A percentile compares a stretch with the other conserved stretches of the same genome.
These are phyloP conservation scores for Collybia sordida DNA, from an alignment of 768 basidiomycete species.

Conservation along the genomic window DNA sequence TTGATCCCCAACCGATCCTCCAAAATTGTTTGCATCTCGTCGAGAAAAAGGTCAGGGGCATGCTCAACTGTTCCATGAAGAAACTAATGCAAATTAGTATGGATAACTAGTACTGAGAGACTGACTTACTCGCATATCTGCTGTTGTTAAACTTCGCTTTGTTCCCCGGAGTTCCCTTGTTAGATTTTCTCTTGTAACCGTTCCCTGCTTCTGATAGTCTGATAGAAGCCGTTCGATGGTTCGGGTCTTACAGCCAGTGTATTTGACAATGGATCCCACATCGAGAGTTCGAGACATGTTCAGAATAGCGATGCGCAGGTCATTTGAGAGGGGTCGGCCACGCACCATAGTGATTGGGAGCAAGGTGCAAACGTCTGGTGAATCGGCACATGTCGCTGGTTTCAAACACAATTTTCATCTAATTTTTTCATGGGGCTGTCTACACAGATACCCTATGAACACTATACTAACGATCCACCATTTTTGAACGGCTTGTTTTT, in stretches of 20 bases:
- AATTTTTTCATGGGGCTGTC: no score
- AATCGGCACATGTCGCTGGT: not conserved
- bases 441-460: no score
- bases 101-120: not conserved
- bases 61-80: slow-evolving; percentile 8
- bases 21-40: slow-evolving; percentile 14
- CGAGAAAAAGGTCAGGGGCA: slow-evolving; percentile 12
- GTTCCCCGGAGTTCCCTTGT: not conserved
- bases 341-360: not conserved
- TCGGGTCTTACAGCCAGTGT: slow-evolving; percentile 5
- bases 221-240: slow-evolving; percentile 5
- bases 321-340: not conserved
- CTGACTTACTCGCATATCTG: slow-evolving; percentile 3
- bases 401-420: no score
- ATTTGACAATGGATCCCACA: not conserved
- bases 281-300: not conserved
- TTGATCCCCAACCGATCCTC: slow-evolving; percentile 3
- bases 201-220: not conserved
- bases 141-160: not conserved
- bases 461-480: no score
- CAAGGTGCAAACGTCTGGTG: not conserved
- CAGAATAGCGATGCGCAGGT: not conserved
- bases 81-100: slow-evolving; percentile 3
- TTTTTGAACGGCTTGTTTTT: no score
- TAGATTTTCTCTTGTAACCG: not conserved